phyloP scores from a whole-genome alignment of 306 rosid genomes.

The Castanea sativa region DNA sequence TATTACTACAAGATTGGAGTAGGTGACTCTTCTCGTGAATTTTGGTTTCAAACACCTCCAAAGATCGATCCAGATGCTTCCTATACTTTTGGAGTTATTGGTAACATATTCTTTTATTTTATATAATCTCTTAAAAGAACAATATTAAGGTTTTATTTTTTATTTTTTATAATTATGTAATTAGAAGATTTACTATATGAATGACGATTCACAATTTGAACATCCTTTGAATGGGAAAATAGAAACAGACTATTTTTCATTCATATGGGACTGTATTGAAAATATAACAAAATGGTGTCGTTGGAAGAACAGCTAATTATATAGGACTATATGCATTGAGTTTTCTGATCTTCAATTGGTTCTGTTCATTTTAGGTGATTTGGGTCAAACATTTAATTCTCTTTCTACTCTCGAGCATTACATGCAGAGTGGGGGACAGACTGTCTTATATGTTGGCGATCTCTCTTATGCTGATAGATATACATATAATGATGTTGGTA shows the following conservation, averaged over 20 bases:
- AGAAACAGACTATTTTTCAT: neutral
- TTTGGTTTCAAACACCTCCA: conserved; percentile 89
- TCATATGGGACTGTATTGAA: neutral
- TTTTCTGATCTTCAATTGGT: neutral
- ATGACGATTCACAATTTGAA: neutral
- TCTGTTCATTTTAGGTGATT: conserved; percentile 65
- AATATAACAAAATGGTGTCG: neutral
- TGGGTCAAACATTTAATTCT: conserved; percentile 97
- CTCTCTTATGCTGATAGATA: conserved; percentile 94
- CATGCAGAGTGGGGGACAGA: conserved; percentile 76
- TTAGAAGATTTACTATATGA: neutral
- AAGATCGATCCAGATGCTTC: conserved; percentile 58
- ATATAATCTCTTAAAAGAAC: neutral
- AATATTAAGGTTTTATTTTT: neutral
- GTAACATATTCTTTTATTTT: conserved; percentile 40
- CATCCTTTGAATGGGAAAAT: neutral
- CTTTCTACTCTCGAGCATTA: conserved; percentile 90
- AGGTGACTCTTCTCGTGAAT: conserved; percentile 79
- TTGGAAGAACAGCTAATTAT: neutral
- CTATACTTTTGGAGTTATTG: conserved; percentile 94
- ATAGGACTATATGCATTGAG: neutral
- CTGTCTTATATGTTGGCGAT: conserved; percentile 88
- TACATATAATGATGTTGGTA: conserved; percentile 63
- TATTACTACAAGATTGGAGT: conserved; percentile 85
- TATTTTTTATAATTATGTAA: neutral